Evolutionary conservation across 306 rosid genomes (phyloP), one percentile per base, ranked within the genome.

Genomic region (Dryas drummondii): DNA sequence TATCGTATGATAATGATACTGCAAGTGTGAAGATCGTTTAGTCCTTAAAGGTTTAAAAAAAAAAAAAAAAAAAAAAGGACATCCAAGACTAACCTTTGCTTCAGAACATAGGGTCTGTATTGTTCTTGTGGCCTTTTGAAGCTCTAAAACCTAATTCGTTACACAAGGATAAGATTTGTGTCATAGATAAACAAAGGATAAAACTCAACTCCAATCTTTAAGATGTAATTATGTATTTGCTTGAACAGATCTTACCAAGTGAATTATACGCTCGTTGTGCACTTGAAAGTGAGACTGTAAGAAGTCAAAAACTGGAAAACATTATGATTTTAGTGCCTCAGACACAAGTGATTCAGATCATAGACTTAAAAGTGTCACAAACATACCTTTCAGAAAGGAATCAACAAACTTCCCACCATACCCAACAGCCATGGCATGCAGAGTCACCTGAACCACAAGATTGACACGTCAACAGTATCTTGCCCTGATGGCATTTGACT

Each of bases 101-200:
- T 82, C 86, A 64, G 86, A 82, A 59, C 86, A 82, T 50, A 82
- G 75, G 66, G 86, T 71, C 66, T 82, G 86, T 55, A 82, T 79
- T 64, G 75, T 82, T 75, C 86, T 79, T 74, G 86, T 82, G 73
- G 86, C 83, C 69, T 74, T 82, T 48, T 82, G 86, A 71, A 82
- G 83, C 74, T 82, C 80, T 65, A 65, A 50, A 67, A 82, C 80
- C 86, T 82, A 19, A 79, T 44, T 73, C 47, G 56, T 37, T 8
- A 72, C 15, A 48, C 5, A 52, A 46, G 61, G 50, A 54, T 10
- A 70, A 16, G 6, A 51, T 2, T 37, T 16, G 14, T 8, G 41
- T 54, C 58, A 9, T 0, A 6, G 19, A 70, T 17, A 41, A 70
- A 5, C 2, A 15, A 45, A 61, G 12, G 66, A 22, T 52, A 44